Evolutionary conservation across 2,329 filamentous ascomycete genomes (phyloP).

Genomic region (Phoma herbarum): DNA sequence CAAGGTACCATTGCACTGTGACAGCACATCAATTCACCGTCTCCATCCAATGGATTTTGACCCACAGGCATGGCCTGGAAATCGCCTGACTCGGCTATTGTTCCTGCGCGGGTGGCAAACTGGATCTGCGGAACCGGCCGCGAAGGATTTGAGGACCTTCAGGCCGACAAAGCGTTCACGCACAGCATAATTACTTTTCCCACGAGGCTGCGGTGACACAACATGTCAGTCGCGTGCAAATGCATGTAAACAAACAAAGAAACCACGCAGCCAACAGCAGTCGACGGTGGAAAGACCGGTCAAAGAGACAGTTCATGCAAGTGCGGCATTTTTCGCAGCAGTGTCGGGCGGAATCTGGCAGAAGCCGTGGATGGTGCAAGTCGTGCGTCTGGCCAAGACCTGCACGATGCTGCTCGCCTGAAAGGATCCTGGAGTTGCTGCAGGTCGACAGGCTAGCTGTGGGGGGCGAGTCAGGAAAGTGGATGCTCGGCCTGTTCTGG

Average conservation of each 20-base stretch:
- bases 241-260: conserved; percentile 7
- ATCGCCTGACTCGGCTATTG: conserved; percentile 19
- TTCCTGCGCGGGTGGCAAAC: conserved; percentile 18
- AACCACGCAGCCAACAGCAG: background rate
- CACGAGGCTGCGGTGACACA: background rate
- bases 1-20: conserved; percentile 16
- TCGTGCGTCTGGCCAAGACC: conserved; percentile 23
- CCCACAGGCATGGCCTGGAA: conserved; percentile 14
- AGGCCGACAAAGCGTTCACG: conserved; percentile 4
- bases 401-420: conserved; percentile 22
- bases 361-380: conserved; percentile 19
- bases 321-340: conserved; percentile 43
- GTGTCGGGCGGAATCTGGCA: conserved; percentile 19
- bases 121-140: conserved; percentile 18
- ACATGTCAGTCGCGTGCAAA: conserved; percentile 1
- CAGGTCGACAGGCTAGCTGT: conserved; percentile 12
- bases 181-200: background rate
- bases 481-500: conserved; percentile 25
- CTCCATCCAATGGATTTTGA: conserved; percentile 16
- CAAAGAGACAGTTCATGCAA: conserved; percentile 30
- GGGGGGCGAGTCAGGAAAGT: conserved; percentile 18
- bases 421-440: conserved; percentile 16
- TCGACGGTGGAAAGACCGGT: conserved; percentile 5
- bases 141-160: conserved; percentile 17
- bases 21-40: conserved; percentile 23